Evolutionary conservation across 1,284 basidiomycete species (phyloP), one percentile per base, ranked within the genome.

Genomic region (Pisolithus thermaeus): DNA sequence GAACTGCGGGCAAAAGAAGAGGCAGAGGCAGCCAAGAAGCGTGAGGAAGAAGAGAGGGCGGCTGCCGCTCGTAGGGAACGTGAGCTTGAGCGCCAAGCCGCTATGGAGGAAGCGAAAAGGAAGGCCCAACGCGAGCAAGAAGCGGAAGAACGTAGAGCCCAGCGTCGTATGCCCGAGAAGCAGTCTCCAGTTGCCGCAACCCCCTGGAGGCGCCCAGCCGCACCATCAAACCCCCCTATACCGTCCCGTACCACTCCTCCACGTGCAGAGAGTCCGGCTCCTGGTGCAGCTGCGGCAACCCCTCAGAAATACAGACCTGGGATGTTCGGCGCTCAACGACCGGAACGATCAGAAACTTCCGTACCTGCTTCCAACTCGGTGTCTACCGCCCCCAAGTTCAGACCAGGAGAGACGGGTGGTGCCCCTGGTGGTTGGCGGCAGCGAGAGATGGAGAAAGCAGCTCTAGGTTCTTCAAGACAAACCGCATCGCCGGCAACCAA

Each of bases 101-200:
- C 76, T 1, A 43, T 66, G 18, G 87, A 91, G 59, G 68, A 76
- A 37, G 81, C 79, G 3, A 77, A 77, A 20, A 69, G 76, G 45
- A 88, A 86, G 61, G 70, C 67, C n/a, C 79, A 86, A 62, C 80
- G 87, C 54, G 92, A 93, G 64, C 88, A 90, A 49, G 92, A 93
- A 61, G 90, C 90, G 0, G 78, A 82, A 60, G 77, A 77, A 12
- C 79, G 81, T 37, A 65, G 68, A 25, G 61, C 59, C 8, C 68
- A 68, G 54, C 58, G 65, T 49, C 69, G 64, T 39, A 63, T 56
- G 59, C 60, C 60, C 66, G 70, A 56, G 41, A 25, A 57, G 48
- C 62, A 63, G 40, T 57, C 60, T 11, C 12, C 30, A 18, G 18
- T 52, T 1, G 23, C 42, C 1, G 23, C 48, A 2, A 6, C 25